phyloP scores from a whole-genome alignment of 164 flowering plant genomes.

The Magnolia sinica region DNA sequence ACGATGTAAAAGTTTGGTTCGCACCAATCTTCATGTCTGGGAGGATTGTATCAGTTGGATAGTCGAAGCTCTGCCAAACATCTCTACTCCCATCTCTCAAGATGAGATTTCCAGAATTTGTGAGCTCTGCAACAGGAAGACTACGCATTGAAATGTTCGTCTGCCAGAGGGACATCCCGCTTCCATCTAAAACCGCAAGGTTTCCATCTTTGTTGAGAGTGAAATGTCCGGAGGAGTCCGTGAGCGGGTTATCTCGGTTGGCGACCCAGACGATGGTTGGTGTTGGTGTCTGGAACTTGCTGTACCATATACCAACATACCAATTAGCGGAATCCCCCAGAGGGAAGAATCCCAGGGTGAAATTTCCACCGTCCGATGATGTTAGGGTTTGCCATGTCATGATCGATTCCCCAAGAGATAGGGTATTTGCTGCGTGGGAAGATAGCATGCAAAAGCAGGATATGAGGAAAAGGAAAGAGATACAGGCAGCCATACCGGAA shows the following conservation, averaged over 20 bases:
- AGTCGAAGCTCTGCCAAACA: slow-evolving; percentile 14
- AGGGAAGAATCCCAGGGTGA: slow-evolving; percentile 10
- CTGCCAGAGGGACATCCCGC: background rate
- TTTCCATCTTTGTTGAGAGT: background rate
- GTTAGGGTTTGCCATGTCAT: background rate
- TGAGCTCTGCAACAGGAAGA: slow-evolving; percentile 19
- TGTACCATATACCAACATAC: slow-evolving; percentile 8
- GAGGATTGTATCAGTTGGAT: slow-evolving; percentile 3
- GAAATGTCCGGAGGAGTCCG: background rate
- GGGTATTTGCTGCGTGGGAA: background rate
- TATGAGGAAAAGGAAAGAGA: background rate
- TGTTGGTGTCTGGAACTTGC: background rate
- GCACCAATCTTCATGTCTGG: background rate
- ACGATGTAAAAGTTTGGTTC: background rate
- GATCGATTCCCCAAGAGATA: background rate
- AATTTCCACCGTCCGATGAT: background rate
- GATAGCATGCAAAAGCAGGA: background rate
- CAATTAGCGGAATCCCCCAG: slow-evolving; percentile 3
- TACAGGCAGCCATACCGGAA: background rate
- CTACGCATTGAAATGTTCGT: background rate
- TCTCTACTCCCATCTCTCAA: background rate
- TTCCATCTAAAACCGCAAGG: slow-evolving; percentile 2
- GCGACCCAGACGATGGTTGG: slow-evolving; percentile 8
- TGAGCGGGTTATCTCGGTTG: slow-evolving; percentile 3
- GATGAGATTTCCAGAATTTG: slow-evolving; percentile 38